Evolutionary conservation across 768 basidiomycete genomes (phyloP), one percentile per base, ranked within the genome.

Genomic region (Naganishia kalamii): DNA sequence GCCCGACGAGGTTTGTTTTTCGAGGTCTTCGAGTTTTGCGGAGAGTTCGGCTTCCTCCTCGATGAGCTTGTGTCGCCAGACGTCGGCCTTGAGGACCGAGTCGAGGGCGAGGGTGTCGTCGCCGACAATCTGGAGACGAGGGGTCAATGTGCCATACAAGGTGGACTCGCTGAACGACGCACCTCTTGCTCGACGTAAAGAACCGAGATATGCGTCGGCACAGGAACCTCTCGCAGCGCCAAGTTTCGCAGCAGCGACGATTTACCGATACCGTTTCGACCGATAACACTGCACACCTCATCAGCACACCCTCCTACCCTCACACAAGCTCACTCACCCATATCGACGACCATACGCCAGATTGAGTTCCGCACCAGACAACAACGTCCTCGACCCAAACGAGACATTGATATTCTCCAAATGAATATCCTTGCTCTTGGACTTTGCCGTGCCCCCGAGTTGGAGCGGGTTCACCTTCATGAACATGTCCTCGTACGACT

Each of bases 111-210:
- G 81, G 0, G 92, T 98, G 69, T 93, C 92, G 76, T 98, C 94
- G 33, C 94, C 96, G 62, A 91, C 76, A 70, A 97, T 88, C 89
- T 92, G 62, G 11, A 59, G 21, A 25, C 23, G n/a, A 48, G 3
- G 19, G 40, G n/a, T 19, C 29, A 33, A 52, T 4, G 7, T n/a
- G 33, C 44, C 32, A 21, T 44, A 51, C 17, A 52, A 44, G 29
- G 17, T 32, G 50, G 27, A 23, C 50, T 60, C 23, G 64, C 52
- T 19, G 60, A 4, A 32, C 17, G 11, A 62, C 81, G 50, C 67
- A 88, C 92, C 80, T 99, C 96, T 81, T 99, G 96, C 77, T 99
- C 96, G 61, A 99, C 96, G 75, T 97, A 97, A 66, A 98, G 83
- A 70, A 99, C 96, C 3, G 91, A 92, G 75, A 99, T 96, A 74